Base-by-base conservation (phyloP, 352 stramenopile genomes). In the Globisporangium apiculatum region DNA sequence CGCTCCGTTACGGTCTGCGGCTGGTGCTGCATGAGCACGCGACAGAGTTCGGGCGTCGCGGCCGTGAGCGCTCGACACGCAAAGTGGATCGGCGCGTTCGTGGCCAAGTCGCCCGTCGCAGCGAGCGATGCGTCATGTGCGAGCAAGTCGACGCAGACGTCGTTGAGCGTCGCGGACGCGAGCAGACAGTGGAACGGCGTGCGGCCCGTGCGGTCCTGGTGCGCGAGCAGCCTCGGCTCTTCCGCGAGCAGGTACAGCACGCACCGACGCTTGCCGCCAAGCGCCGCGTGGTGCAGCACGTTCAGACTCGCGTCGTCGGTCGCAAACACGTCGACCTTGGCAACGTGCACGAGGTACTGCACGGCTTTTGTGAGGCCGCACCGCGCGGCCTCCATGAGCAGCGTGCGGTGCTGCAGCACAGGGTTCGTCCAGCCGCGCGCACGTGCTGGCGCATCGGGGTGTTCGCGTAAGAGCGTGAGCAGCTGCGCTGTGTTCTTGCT, bases 181-280 rank as follows among this genome's bases (percentile, higher is more conserved):
- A 91, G 62, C 67, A 91, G 74, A 7, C 63, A 68, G 49, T 89
- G 80, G 55, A 88, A 71, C 11, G 80, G 76, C 57, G 75, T 84
- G 15, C 67, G 65, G 4, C 80, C 80, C 1, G 36, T 64, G 36
- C 81, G 62, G 61, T 88, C 76, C 68, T 83, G 72, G 31, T 86
- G 72, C 17, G 68, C 53, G 6, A 88, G 55, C 31, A 88, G 58
- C 18, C 67, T 76, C 57, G 49, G 55, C 41, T 81, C 65, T 8
- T 68, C 64, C 15, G 72, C 73, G 3, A 87, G 51, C 24, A 90
- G 61, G 38, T 75, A 60, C 3, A 52, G 53, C 50, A 69, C 79
- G 40, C 73, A 75, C 9, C 40, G 43, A 4, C 69, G 9, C 9
- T 66, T 83, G 1, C 71, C 69, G 9, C 76, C 73, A 10, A 73